Evolutionary conservation across 345 rosid genomes (phyloP).

Genomic region (Eucalyptus leucophloia): DNA sequence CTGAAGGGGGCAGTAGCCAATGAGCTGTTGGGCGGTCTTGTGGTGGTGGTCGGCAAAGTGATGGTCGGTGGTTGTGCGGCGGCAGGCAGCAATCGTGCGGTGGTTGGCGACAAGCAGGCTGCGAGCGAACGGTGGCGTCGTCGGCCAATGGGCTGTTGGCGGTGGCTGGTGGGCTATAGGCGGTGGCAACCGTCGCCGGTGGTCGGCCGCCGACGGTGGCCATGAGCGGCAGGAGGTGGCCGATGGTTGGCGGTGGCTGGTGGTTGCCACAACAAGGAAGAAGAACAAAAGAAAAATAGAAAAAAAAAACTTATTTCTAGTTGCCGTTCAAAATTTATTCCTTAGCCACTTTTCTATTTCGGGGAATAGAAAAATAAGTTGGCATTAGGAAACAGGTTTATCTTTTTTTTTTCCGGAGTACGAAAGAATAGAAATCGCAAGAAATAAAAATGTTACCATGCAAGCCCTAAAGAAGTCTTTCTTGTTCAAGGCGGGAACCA

Average conservation of each 20-base stretch:
- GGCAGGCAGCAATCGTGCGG: too few relatives aligned
- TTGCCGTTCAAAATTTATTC: too few relatives aligned
- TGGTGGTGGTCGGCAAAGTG: fast-evolving
- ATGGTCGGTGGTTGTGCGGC: fast-evolving
- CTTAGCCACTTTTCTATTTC: too few relatives aligned
- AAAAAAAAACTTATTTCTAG: too few relatives aligned
- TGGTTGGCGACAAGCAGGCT: fast-evolving
- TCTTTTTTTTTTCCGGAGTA: too few relatives aligned
- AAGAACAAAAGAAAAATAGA: too few relatives aligned
- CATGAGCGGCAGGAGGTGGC: fast-evolving
- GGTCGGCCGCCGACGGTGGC: fast-evolving
- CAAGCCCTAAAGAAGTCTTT: too few relatives aligned
- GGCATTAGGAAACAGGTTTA: too few relatives aligned
- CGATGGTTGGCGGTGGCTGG: fast-evolving
- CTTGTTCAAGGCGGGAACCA: fast-evolving
- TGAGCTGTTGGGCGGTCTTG: too few relatives aligned
- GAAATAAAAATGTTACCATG: too few relatives aligned
- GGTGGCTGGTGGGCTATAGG: fast-evolving
- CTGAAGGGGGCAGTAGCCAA: fast-evolving
- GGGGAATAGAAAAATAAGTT: too few relatives aligned
- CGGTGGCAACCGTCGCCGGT: fast-evolving
- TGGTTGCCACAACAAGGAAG: fast-evolving
- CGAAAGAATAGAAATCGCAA: fast-evolving
- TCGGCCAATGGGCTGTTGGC: too few relatives aligned
- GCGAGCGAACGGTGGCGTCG: fast-evolving